phyloP scores from a whole-genome alignment of 805 yeast species.

The Limtongozyma cylindracea region DNA sequence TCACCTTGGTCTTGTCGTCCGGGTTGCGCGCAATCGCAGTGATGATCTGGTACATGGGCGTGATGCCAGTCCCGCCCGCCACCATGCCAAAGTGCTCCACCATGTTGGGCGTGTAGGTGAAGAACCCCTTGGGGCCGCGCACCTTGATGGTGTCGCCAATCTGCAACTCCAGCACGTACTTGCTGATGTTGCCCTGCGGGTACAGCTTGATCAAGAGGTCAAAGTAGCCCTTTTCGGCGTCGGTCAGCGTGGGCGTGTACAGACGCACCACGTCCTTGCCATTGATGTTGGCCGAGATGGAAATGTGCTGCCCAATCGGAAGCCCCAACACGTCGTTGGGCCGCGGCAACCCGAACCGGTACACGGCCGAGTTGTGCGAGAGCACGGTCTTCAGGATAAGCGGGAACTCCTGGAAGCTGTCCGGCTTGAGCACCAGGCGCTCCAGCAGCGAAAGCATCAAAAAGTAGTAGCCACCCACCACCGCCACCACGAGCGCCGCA shows the following conservation, averaged over 20 bases:
- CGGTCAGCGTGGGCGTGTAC: constrained; percentile 75
- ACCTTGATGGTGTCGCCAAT: constrained; percentile 61
- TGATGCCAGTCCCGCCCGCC: constrained; percentile 92
- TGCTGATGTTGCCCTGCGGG: constrained; percentile 67
- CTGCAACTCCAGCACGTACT: constrained; percentile 39
- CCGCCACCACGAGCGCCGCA: constrained; percentile 7
- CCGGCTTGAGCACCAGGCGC: constrained; percentile 32
- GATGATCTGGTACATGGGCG: constrained; percentile 87
- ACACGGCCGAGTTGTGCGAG: constrained; percentile 60
- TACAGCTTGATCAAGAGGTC: constrained; percentile 73
- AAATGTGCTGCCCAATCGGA: constrained; percentile 87
- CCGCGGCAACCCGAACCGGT: constrained; percentile 64
- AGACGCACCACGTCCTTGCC: constrained; percentile 70
- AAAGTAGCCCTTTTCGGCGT: constrained; percentile 56
- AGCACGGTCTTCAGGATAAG: constrained; percentile 51
- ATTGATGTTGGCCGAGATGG: constrained; percentile 47
- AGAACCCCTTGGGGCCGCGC: constrained; percentile 81
- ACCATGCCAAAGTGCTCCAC: constrained; percentile 60
- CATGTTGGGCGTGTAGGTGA: constrained; percentile 63
- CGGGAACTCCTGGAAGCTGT: constrained; percentile 55
- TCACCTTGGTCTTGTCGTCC: constrained; percentile 49
- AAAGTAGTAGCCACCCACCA: no score
- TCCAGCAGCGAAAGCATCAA: constrained; percentile 10
- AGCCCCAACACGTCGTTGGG: constrained; percentile 56
- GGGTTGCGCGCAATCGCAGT: constrained; percentile 62